phyloP scores from a whole-genome alignment of 441 rosid genomes.

The Pelargonium citronellum region DNA sequence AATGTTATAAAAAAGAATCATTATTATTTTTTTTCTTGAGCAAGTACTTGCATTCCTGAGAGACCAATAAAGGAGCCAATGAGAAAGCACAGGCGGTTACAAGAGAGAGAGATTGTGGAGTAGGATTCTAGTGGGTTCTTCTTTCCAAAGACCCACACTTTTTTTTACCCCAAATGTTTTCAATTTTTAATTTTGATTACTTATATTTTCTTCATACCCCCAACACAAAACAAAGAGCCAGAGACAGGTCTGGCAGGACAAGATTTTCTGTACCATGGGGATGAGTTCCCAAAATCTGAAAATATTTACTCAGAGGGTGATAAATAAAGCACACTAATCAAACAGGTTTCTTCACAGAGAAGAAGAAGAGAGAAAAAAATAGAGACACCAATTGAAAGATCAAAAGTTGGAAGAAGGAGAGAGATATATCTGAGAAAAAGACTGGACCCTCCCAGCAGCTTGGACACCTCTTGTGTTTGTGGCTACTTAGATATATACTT shows the following conservation, averaged over 20 bases:
- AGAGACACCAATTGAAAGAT: constrained; percentile 43
- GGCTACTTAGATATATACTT: constrained; percentile 35
- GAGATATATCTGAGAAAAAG: constrained; percentile 38
- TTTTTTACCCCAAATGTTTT: constrained; percentile 11
- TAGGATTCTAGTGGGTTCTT: constrained; percentile 65
- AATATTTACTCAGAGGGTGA: constrained; percentile 24
- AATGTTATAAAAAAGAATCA: constrained; percentile 20
- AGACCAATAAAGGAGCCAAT: constrained; percentile 55
- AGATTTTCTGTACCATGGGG: constrained; percentile 36
- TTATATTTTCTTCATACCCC: constrained; percentile 26
- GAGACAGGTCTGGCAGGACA: constrained; percentile 50
- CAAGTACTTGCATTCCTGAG: constrained; percentile 32
- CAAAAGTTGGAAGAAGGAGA: constrained; percentile 28
- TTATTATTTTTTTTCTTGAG: constrained; percentile 19
- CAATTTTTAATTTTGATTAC: constrained; percentile 17
- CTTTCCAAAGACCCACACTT: constrained; percentile 38
- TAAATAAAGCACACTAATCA: constrained; percentile 29
- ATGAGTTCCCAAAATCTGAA: constrained; percentile 23
- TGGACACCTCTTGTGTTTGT: constrained; percentile 14
- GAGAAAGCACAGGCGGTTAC: constrained; percentile 75
- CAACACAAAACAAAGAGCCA: constrained; percentile 27
- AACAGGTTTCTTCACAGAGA: constrained; percentile 65
- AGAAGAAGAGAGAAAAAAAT: constrained; percentile 39
- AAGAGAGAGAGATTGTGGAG: constrained; percentile 54
- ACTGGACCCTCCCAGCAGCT: constrained; percentile 39